These are phyloP conservation scores for Lepiota subincarnata DNA, from an alignment of 768 basidiomycete species.

Conservation along the genomic window DNA sequence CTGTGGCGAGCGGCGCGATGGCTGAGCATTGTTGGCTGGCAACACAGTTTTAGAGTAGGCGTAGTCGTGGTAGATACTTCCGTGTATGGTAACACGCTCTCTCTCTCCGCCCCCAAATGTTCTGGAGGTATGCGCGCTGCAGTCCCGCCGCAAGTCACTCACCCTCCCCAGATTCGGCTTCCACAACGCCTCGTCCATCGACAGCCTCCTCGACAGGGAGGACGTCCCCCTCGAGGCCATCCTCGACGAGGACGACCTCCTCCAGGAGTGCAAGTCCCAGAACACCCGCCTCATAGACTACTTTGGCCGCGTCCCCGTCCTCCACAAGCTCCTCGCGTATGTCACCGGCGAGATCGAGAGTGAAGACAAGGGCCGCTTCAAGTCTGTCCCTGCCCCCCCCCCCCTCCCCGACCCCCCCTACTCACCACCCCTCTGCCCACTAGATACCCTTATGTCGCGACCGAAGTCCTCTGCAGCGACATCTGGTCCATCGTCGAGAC, in stretches of 20 bases:
- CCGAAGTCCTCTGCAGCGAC: conserved; percentile 93
- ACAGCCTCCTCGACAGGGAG: conserved; percentile 86
- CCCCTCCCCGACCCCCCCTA: neutral
- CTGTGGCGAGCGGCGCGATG: neutral
- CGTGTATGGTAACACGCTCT: conserved; percentile 5
- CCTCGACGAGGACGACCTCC: conserved; percentile 88
- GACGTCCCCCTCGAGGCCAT: conserved; percentile 87
- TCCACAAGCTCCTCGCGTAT: conserved; percentile 78
- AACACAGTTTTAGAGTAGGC: too few relatives aligned
- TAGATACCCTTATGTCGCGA: conserved; percentile 90
- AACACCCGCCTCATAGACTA: conserved; percentile 88
- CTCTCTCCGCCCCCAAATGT: conserved; percentile 5
- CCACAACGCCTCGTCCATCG: conserved; percentile 84
- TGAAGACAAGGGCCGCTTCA: conserved; percentile 74
- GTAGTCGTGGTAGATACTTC: conserved; percentile 5
- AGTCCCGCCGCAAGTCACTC: neutral
- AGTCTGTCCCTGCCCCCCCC: conserved; percentile 46
- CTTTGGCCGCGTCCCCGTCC: conserved; percentile 76
- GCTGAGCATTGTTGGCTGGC: too few relatives aligned
- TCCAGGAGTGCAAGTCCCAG: conserved; percentile 94
- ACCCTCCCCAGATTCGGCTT: conserved; percentile 71
- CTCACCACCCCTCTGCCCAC: neutral
- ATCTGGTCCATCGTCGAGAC: conserved; percentile 95
- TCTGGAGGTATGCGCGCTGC: conserved; percentile 14
- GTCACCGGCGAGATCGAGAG: conserved; percentile 84